These are phyloP conservation scores for Tetragonia tetragonoides DNA, from an alignment of 148 eudicot genomes.

Conservation along the genomic window DNA sequence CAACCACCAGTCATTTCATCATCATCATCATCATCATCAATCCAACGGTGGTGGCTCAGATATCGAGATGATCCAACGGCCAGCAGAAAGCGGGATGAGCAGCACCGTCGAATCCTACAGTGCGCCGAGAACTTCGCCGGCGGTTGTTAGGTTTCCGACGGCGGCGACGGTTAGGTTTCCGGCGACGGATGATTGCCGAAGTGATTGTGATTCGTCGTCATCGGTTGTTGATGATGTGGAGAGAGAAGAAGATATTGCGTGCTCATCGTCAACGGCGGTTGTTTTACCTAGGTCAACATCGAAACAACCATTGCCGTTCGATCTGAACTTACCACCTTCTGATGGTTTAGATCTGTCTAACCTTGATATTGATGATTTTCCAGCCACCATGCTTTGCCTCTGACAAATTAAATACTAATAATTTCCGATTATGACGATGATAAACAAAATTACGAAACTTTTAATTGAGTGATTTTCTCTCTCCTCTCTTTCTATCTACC, in stretches of 20 bases:
- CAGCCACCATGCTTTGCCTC: slow-evolving; percentile 39
- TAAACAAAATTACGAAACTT: not conserved
- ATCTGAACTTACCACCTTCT: slow-evolving; percentile 47
- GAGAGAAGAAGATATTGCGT: slow-evolving; percentile 30
- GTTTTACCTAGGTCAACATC: not conserved
- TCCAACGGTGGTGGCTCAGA: not conserved
- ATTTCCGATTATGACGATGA: slow-evolving; percentile 7
- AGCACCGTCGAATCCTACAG: slow-evolving; percentile 70
- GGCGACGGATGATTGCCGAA: slow-evolving; percentile 36
- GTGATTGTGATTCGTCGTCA: slow-evolving; percentile 58
- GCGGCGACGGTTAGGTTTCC: slow-evolving; percentile 22
- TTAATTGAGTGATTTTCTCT: too few species aligned
- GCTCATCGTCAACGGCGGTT: slow-evolving; percentile 20
- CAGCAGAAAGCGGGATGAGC: slow-evolving; percentile 62
- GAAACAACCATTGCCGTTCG: slow-evolving; percentile 26
- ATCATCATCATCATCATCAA: not conserved
- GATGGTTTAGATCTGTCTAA: slow-evolving; percentile 25
- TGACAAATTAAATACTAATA: not conserved
- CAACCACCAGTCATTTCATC: not conserved
- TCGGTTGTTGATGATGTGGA: slow-evolving; percentile 44
- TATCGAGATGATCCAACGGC: slow-evolving; percentile 38
- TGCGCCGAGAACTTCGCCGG: slow-evolving; percentile 24
- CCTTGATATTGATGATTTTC: slow-evolving; percentile 30
- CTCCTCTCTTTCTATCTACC: not conserved
- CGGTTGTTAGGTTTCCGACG: not conserved